Conservation (phyloP, 257 asterid species). For the Schizonepeta tenuifolia region DNA sequence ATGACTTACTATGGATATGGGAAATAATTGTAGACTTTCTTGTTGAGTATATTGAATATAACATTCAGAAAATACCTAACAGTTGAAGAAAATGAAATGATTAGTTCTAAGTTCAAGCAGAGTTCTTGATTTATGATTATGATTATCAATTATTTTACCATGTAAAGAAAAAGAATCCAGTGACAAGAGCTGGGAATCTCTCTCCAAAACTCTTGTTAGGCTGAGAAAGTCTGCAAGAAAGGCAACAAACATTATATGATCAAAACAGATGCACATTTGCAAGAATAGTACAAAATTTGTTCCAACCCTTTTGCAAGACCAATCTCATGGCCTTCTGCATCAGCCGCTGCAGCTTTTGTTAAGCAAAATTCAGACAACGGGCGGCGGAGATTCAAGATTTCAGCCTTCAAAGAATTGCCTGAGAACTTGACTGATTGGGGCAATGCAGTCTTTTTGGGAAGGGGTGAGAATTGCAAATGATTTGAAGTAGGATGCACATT, state of each 20-base stretch:
- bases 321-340: constrained; percentile 50
- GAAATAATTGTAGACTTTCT: constrained; percentile 67
- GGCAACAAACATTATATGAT: background rate
- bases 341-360: constrained; percentile 59
- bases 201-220: constrained; percentile 50
- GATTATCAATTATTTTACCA: constrained; percentile 40
- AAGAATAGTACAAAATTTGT: background rate
- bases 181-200: constrained; percentile 65
- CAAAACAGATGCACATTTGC: background rate
- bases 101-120: background rate
- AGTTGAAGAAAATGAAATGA: background rate
- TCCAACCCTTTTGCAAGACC: constrained; percentile 46
- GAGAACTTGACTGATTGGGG: constrained; percentile 31
- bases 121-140: background rate
- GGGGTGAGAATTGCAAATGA: constrained; percentile 32
- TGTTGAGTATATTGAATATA: constrained; percentile 66
- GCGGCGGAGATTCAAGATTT: constrained; percentile 34
- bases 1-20: constrained; percentile 65
- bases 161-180: constrained; percentile 69
- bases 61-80: constrained; percentile 65
- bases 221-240: constrained; percentile 40
- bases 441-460: constrained; percentile 18
- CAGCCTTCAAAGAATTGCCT: constrained; percentile 32
- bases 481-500: constrained; percentile 21
- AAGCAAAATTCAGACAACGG: constrained; percentile 24